phyloP scores from a whole-genome alignment of 2,329 filamentous ascomycete genomes.

The Emmonsiellopsis sp. region DNA sequence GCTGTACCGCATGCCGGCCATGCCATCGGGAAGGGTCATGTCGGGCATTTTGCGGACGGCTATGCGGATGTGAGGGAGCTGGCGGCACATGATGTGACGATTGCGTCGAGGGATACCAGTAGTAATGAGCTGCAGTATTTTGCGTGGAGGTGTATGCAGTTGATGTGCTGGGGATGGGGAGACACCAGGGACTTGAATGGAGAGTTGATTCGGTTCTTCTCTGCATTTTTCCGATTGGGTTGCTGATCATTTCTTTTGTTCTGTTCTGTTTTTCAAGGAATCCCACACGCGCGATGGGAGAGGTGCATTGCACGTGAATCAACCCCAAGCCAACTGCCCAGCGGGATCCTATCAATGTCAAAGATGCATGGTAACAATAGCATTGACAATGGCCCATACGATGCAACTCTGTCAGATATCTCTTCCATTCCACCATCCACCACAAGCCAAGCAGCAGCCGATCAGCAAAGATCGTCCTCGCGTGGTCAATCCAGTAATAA shows the following conservation, averaged over 20 bases:
- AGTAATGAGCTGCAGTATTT: conserved; percentile 60
- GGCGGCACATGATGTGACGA: conserved; percentile 42
- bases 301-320: conserved; percentile 29
- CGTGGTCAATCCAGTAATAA: too few relatives aligned
- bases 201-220: background rate
- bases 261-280: conserved; percentile 20
- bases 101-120: conserved; percentile 48
- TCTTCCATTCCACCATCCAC: too few relatives aligned
- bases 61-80: conserved; percentile 48
- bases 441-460: too few relatives aligned
- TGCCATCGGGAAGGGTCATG: conserved; percentile 51
- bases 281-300: conserved; percentile 36
- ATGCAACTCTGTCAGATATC: too few relatives aligned
- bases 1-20: conserved; percentile 52
- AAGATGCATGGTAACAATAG: too few relatives aligned
- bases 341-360: too few relatives aligned
- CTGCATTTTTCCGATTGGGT: conserved; percentile 9
- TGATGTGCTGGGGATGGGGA: conserved; percentile 51
- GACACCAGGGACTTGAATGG: too few relatives aligned
- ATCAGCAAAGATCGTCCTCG: too few relatives aligned
- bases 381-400: too few relatives aligned
- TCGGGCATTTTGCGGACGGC: conserved; percentile 55
- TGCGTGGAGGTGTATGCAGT: conserved; percentile 57
- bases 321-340: too few relatives aligned
- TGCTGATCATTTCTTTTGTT: conserved; percentile 14